Evolutionary conservation across 176 grass and related monocot genomes (phyloP).

Genomic region (Pharus latifolius): DNA sequence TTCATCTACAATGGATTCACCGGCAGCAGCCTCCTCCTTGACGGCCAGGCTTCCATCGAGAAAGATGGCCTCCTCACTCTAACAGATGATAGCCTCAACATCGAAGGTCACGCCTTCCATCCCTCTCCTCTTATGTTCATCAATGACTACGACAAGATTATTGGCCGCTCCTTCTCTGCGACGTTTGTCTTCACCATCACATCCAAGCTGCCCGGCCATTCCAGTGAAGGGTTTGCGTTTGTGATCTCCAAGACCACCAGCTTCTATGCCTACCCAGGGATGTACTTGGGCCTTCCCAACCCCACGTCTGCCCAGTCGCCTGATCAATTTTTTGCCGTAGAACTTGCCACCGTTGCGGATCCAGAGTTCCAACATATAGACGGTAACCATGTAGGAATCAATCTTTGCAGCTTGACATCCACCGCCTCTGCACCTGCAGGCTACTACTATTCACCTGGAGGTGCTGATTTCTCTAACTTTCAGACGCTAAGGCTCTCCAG

Average conservation of each 20-base stretch:
- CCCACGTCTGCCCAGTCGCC: too few relatives aligned
- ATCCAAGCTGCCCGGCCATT: background rate
- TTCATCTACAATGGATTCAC: constrained; percentile 27
- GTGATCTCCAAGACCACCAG: background rate
- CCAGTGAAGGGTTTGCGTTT: constrained; percentile 18
- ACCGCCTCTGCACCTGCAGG: background rate
- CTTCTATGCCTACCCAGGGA: too few relatives aligned
- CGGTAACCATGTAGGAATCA: constrained; percentile 25
- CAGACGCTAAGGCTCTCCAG: background rate
- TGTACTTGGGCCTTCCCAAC: too few relatives aligned
- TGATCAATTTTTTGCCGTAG: too few relatives aligned
- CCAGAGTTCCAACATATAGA: background rate
- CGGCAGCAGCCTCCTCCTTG: constrained; percentile 8
- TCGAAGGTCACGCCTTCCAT: constrained; percentile 24
- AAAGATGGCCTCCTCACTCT: constrained; percentile 13
- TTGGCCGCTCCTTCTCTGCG: constrained; percentile 15
- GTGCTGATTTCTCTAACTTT: background rate
- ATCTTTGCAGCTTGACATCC: constrained; percentile 15
- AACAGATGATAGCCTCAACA: background rate
- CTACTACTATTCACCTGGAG: background rate
- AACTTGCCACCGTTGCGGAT: too few relatives aligned
- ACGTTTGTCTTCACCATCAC: constrained; percentile 25
- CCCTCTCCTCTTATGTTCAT: constrained; percentile 4
- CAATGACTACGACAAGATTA: background rate
- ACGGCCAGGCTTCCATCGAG: background rate